Base-by-base conservation (phyloP, 106 monocot genomes). In the Ottelia alismoides region DNA sequence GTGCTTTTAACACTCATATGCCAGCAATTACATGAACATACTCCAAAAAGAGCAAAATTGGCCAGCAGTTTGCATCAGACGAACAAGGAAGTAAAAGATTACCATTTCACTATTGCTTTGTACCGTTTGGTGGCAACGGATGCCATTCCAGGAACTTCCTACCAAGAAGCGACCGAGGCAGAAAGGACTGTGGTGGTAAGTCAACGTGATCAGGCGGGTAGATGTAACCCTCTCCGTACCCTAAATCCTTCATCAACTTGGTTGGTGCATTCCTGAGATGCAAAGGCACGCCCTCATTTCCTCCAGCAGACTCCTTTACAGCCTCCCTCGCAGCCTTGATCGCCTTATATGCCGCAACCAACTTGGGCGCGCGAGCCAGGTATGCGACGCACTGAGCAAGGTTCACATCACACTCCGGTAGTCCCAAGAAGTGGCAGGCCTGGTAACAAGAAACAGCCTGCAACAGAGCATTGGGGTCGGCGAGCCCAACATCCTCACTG, bases 261-360 rank as follows among this genome's bases (percentile, higher is more conserved):
- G 91, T 91, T 1, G 85, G 91, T 1, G 85, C 85, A 69, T 92
- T 92, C 74, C 85, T 81, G 60, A 92, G 40, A 71, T 92, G 81
- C 67, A 85, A 28, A 10, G 91, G 91, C 28, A 92, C 91, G 11
- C 75, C 73, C 45, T 72, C 85, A 20, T 85, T 92, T 26, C 85
- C 91, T 11, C 85, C 91, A 0, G n/a, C 52, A 0, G 91, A 85
- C 61, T 81, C 73, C 67, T 30, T 81, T 55, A 85, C 75, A 22
- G 52, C 59, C 53, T 56, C 69, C 76, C 58, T 75, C 9, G 85
- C 91, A 5, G 71, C 73, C 20, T 58, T 56, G 14, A 92, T 25
- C 3, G 78, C 91, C 22, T 60, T 58, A 21, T 92, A 92, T 21
- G 78, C 91, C 2, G 91, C 91, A 50, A 81, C 81, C 0, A 85